Base-by-base conservation (phyloP, 305 asterid species). In the Rubia occidens region DNA sequence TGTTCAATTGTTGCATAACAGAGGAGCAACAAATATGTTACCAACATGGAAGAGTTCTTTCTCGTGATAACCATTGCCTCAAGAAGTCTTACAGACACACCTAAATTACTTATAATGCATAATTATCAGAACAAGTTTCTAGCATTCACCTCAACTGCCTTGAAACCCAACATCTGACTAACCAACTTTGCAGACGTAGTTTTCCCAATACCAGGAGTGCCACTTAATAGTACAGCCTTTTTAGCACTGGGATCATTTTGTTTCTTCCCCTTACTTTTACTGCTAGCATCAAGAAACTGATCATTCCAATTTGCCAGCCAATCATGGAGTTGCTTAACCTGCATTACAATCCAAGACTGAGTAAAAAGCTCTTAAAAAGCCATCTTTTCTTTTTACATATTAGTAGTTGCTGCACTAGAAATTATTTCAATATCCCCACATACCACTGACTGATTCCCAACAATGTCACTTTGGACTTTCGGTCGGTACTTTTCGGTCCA, bases 301-400 rank as follows among this genome's bases (percentile, higher is more conserved):
- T 81, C 91, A 73, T 91, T 76, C 99, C 99, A 94, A 65, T 76
- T 65, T 71, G 61, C 76, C 67, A 94, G 84, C 99, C 99, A 94
- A 83, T 88, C 96, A 77, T 89, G 97, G 78, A 94, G 92, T 82
- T 94, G 99, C 76, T 89, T 92, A 81, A 94, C 96, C 99, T 94
- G 86, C 81, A 84, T 71, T 60, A 62, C 56, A 69, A 67, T 78
- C 72, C 58, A 74, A 73, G 77, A 66, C 44, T 24, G 61, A 72
- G 76, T 63, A 44, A 67, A 81, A 54, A 73, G 51, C 65, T 70
- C 71, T 39, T 43, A 37, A 18, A 53, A 20, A 54, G 54, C 59
- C 59, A 53, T 53, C 59, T n/a, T 53, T 45, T 70, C 55, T 7
- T 18, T 71, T 40, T 73, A 60, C 67, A 55, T 11, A 55, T 18